A percentile compares a stretch with the other conserved stretches of the same genome.
phyloP scores from a whole-genome alignment of 805 yeast genomes.

The Gaillardinia entomophila region DNA sequence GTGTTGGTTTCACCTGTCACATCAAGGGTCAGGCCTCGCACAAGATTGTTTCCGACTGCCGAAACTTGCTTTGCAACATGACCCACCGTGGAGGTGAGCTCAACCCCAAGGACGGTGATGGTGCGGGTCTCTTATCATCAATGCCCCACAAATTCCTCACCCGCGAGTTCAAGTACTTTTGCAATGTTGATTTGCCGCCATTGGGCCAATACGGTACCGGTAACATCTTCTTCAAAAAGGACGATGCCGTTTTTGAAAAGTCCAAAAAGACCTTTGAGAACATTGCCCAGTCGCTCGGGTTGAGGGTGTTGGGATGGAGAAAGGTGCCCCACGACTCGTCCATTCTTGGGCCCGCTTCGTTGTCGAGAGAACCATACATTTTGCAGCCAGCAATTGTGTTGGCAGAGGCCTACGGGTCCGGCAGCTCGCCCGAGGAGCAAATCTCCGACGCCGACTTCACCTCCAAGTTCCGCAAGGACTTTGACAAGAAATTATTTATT shows the following conservation, averaged over 20 bases:
- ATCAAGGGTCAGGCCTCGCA: slow-evolving; percentile 84
- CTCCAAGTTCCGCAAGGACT: slow-evolving; percentile 49
- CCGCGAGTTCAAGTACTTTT: slow-evolving; percentile 74
- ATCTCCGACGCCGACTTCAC: slow-evolving; percentile 50
- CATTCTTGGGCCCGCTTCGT: slow-evolving; percentile 89
- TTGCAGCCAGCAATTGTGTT: slow-evolving; percentile 91
- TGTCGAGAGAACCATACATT: slow-evolving; percentile 86
- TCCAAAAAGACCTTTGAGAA: slow-evolving; percentile 75
- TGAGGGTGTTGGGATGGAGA: slow-evolving; percentile 91
- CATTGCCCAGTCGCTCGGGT: slow-evolving; percentile 70
- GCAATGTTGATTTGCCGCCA: slow-evolving; percentile 64
- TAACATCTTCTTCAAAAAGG: slow-evolving; percentile 88
- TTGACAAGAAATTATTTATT: slow-evolving; percentile 79
- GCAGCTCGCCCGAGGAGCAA: slow-evolving; percentile 20
- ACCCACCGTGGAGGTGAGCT: slow-evolving; percentile 99
- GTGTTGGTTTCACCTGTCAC: slow-evolving; percentile 96
- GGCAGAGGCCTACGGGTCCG: slow-evolving; percentile 22
- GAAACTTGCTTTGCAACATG: slow-evolving; percentile 88
- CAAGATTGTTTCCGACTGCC: slow-evolving; percentile 89
- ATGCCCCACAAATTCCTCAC: slow-evolving; percentile 84
- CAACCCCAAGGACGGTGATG: slow-evolving; percentile 96
- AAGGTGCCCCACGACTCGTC: slow-evolving; percentile 92
- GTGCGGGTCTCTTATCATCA: slow-evolving; percentile 94
- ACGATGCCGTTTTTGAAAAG: slow-evolving; percentile 59
- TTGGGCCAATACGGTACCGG: slow-evolving; percentile 93